Conservation (phyloP, 192 early-diverging fungal genomes). For the Phlyctochytrium bullatum region DNA sequence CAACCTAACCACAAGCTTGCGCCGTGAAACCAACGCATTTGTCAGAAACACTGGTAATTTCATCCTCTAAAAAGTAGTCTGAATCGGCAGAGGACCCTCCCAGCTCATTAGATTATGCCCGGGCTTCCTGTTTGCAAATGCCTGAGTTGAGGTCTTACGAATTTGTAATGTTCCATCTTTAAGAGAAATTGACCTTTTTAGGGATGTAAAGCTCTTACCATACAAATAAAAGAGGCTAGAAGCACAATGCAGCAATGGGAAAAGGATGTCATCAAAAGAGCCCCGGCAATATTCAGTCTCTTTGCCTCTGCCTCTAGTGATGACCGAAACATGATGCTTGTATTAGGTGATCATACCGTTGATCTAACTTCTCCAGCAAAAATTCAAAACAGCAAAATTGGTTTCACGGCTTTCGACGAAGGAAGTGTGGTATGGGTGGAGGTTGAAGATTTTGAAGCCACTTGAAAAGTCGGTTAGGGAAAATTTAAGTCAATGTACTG, state of each 20-base stretch:
- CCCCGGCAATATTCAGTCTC: constrained; percentile 39
- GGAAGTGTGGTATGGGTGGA: constrained; percentile 36
- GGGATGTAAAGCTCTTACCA: constrained; percentile 28
- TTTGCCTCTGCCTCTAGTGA: too few species aligned
- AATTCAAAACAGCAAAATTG: constrained; percentile 26
- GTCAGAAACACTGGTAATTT: not conserved
- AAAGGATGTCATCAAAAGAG: constrained; percentile 12
- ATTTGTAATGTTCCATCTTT: not conserved
- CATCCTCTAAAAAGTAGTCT: too few species aligned
- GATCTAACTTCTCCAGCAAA: too few species aligned
- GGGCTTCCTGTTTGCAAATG: constrained; percentile 33
- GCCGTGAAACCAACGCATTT: constrained; percentile 37
- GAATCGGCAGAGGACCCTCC: constrained; percentile 7
- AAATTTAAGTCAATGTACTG: constrained; percentile 6
- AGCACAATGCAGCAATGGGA: constrained; percentile 21
- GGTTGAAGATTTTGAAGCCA: constrained; percentile 21
- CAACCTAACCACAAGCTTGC: constrained; percentile 25
- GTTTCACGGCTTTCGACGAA: constrained; percentile 28
- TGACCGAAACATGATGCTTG: too few species aligned
- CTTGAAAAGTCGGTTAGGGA: constrained; percentile 13
- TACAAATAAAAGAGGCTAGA: constrained; percentile 26
- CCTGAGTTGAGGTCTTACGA: constrained; percentile 34
- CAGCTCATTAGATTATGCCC: constrained; percentile 22
- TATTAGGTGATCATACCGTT: too few species aligned
- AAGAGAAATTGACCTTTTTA: not conserved